These are phyloP conservation scores for Erythrophleum fordii DNA, from an alignment of 306 rosid species.

Conservation along the genomic window DNA sequence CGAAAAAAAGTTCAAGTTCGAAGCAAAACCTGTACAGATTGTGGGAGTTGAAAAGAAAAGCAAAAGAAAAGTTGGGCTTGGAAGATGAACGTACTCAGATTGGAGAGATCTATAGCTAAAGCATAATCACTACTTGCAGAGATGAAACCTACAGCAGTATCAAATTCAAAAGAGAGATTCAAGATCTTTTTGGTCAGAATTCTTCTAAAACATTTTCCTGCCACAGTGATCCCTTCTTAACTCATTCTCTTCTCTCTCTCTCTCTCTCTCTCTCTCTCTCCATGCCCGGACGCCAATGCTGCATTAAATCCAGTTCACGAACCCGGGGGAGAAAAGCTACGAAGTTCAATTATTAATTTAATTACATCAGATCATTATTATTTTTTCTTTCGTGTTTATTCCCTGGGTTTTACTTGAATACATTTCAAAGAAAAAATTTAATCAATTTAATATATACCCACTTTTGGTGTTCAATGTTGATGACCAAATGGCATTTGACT, in stretches of 20 bases:
- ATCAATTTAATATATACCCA: slow-evolving; percentile 17
- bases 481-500: slow-evolving; percentile 26
- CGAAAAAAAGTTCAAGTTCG: slow-evolving; percentile 26
- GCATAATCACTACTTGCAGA: slow-evolving; percentile 32
- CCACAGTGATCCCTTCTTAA: not conserved
- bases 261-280: slow-evolving; percentile 37
- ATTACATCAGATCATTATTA: not conserved
- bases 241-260: slow-evolving; percentile 26
- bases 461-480: slow-evolving; percentile 21
- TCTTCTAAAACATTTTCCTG: slow-evolving; percentile 37
- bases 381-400: not conserved
- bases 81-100: slow-evolving; percentile 33
- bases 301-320: slow-evolving; percentile 60
- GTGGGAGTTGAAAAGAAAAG: not conserved
- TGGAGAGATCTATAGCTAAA: slow-evolving; percentile 53
- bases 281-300: slow-evolving; percentile 61
- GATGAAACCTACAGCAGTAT: slow-evolving; percentile 33
- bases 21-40: slow-evolving; percentile 21
- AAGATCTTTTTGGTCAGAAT: slow-evolving; percentile 55
- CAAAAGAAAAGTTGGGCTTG: not conserved
- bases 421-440: not conserved
- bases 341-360: slow-evolving; percentile 23
- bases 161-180: slow-evolving; percentile 27
- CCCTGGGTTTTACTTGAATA: not conserved
- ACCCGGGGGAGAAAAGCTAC: slow-evolving; percentile 36